Evolutionary conservation across 1,284 basidiomycete species (phyloP).

Genomic region (Sparassis latifolia): DNA sequence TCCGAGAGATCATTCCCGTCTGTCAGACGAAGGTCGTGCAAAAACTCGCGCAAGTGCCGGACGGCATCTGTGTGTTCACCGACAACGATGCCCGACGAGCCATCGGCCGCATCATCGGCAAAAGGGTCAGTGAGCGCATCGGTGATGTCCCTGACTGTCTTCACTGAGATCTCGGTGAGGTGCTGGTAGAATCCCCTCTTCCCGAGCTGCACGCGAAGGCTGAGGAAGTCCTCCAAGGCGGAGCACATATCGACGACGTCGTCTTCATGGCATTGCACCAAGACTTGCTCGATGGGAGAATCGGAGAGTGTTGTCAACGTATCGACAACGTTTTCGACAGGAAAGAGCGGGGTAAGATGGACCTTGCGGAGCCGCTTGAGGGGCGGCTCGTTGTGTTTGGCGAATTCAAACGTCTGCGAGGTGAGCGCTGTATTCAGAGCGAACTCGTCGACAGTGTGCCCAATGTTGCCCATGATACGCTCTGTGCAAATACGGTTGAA

Average conservation of each 20-base stretch:
- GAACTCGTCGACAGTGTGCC: conserved; percentile 45
- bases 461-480: conserved; percentile 53
- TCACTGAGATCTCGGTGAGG: conserved; percentile 23
- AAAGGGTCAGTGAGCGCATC: conserved; percentile 17
- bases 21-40: conserved; percentile 23
- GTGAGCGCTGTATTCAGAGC: conserved; percentile 47
- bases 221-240: conserved; percentile 50
- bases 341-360: conserved; percentile 56
- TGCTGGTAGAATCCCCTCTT: conserved; percentile 25
- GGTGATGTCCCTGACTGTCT: conserved; percentile 22
- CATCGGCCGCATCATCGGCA: conserved; percentile 8
- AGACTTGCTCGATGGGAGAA: conserved; percentile 53
- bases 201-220: conserved; percentile 41
- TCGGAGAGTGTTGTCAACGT: conserved; percentile 52
- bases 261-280: conserved; percentile 53
- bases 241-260: conserved; percentile 52
- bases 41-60: conserved; percentile 26
- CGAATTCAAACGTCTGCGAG: conserved; percentile 31
- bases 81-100: conserved; percentile 10
- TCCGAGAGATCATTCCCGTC: neutral
- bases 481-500: conserved; percentile 49
- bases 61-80: conserved; percentile 24
- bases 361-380: conserved; percentile 46
- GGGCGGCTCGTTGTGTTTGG: conserved; percentile 41
- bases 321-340: conserved; percentile 51